Evolutionary conservation across 2,329 filamentous ascomycete genomes (phyloP).

Genomic region (Magnaporthiopsis incrustans): DNA sequence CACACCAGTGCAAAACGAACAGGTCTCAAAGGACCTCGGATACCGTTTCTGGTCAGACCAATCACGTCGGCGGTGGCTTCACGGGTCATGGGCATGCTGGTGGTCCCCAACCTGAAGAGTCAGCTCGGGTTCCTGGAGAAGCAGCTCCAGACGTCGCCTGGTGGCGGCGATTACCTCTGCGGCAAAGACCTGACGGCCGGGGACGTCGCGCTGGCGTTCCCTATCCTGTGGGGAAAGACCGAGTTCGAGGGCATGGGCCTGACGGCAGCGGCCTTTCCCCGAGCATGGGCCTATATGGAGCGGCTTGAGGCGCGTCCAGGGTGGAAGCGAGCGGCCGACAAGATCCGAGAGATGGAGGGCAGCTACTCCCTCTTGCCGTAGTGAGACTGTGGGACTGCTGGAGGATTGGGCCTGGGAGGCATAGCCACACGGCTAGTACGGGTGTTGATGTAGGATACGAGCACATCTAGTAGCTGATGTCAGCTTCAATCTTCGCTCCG

Average conservation of each 20-base stretch:
- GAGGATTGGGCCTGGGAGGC: too few species aligned
- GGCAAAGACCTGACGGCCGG: constrained; percentile 40
- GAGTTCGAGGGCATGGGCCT: constrained; percentile 9
- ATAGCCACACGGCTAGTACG: too few species aligned
- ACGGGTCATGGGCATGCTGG: constrained; percentile 30
- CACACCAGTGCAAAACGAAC: not conserved
- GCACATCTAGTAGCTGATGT: not conserved
- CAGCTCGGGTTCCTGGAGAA: constrained; percentile 43
- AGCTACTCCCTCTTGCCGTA: constrained; percentile 18
- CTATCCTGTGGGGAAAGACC: constrained; percentile 3
- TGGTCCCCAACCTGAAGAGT: constrained; percentile 39
- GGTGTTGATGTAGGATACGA: not conserved
- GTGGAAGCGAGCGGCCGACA: constrained; percentile 38
- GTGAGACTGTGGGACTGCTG: not conserved
- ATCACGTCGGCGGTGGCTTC: constrained; percentile 39
- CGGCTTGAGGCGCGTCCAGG: constrained; percentile 37
- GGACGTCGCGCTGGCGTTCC: constrained; percentile 24
- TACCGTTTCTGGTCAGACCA: constrained; percentile 47
- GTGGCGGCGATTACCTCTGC: constrained; percentile 37
- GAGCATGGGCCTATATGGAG: constrained; percentile 37
- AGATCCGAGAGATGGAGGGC: constrained; percentile 42
- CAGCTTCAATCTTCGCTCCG: not conserved
- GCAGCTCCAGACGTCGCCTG: constrained; percentile 35
- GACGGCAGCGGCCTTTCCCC: constrained; percentile 27
- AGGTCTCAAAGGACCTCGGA: constrained; percentile 35